Percentiles rank a stretch among this genome's conserved stretches.
These are phyloP conservation scores for Botrytis squamosa DNA, from an alignment of 2,329 filamentous ascomycete genomes.

Conservation along the genomic window DNA sequence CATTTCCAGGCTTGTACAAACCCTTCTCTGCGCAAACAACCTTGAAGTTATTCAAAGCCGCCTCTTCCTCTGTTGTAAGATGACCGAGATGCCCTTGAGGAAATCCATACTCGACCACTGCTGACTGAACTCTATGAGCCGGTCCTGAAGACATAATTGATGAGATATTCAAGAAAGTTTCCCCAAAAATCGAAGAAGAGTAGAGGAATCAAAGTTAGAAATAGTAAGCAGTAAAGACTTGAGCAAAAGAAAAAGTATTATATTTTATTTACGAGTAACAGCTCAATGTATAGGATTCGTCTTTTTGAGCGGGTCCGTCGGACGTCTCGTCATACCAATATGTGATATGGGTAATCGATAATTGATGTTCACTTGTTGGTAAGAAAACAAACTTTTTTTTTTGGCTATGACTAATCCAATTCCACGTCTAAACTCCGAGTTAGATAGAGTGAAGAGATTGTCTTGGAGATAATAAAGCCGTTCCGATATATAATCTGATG, in stretches of 20 bases:
- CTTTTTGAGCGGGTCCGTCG: slow-evolving; percentile 14
- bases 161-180: background rate
- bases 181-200: background rate
- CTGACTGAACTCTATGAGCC: slow-evolving; percentile 38
- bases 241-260: background rate
- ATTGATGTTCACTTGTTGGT: slow-evolving; percentile 1
- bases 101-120: slow-evolving; percentile 52
- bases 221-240: background rate
- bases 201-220: too few relatives aligned
- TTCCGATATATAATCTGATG: background rate
- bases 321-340: slow-evolving; percentile 9
- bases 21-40: slow-evolving; percentile 61
- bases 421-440: background rate
- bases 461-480: background rate
- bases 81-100: slow-evolving; percentile 79
- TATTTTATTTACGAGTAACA: background rate
- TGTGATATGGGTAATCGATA: background rate
- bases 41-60: slow-evolving; percentile 72
- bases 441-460: background rate
- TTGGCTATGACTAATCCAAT: background rate
- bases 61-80: slow-evolving; percentile 66
- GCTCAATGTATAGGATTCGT: slow-evolving; percentile 1
- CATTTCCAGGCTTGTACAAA: slow-evolving; percentile 53
- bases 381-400: background rate
- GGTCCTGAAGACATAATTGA: slow-evolving; percentile 34